These are phyloP conservation scores for Monosporascus cannonballus DNA, from an alignment of 2,329 filamentous ascomycete species.

Conservation along the genomic window DNA sequence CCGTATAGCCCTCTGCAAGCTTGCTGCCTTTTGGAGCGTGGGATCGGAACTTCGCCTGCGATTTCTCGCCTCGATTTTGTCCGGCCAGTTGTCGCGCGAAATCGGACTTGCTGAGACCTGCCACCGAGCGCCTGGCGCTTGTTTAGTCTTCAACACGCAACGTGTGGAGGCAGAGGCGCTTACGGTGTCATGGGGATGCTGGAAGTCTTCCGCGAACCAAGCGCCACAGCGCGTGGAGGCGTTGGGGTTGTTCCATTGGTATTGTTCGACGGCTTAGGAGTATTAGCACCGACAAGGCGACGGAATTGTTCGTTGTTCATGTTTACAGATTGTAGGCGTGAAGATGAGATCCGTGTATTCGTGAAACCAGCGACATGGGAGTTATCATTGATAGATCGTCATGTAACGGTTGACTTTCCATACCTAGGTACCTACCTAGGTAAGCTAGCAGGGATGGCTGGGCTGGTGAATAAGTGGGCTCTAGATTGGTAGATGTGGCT, in stretches of 20 bases:
- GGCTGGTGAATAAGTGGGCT: too few species aligned
- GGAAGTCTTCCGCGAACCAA: constrained; percentile 72
- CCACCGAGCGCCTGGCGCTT: constrained; percentile 56
- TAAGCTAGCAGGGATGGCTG: too few species aligned
- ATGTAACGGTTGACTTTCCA: too few species aligned
- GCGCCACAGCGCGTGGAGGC: constrained; percentile 36
- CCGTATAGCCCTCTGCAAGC: constrained; percentile 74
- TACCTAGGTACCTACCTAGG: too few species aligned
- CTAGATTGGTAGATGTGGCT: too few species aligned
- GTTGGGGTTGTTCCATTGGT: constrained; percentile 40
- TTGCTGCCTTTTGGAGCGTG: constrained; percentile 78
- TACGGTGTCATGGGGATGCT: constrained; percentile 95
- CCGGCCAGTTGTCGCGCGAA: constrained; percentile 84
- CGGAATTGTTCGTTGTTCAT: constrained; percentile 99
- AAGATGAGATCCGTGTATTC: neutral
- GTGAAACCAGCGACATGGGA: neutral
- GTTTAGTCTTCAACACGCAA: constrained; percentile 16
- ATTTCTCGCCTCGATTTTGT: constrained; percentile 48
- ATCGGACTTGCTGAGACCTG: constrained; percentile 49
- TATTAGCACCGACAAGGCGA: constrained; percentile 58
- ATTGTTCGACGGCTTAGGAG: constrained; percentile 32
- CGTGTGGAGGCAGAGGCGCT: constrained; percentile 24
- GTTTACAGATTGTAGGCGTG: neutral
- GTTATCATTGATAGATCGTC: neutral
- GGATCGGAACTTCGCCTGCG: constrained; percentile 69